Conservation (phyloP, 2,329 filamentous ascomycete genomes). For the Helminthosporium solani region DNA sequence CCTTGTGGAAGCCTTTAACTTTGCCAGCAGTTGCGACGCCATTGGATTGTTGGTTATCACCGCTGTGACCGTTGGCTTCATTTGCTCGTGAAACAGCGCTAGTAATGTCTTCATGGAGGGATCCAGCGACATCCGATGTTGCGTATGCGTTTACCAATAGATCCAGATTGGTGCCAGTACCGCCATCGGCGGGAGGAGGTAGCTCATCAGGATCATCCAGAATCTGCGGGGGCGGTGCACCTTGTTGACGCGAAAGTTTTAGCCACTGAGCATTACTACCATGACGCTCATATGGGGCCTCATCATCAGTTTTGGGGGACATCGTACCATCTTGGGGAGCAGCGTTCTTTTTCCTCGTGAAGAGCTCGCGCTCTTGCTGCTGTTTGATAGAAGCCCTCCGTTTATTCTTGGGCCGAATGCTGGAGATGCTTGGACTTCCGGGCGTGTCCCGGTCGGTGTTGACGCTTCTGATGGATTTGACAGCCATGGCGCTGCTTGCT, state of each 20-base stretch:
- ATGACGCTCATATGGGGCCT: slow-evolving; percentile 55
- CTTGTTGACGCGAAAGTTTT: slow-evolving; percentile 56
- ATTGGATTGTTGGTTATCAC: slow-evolving; percentile 55
- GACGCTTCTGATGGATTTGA: slow-evolving; percentile 87
- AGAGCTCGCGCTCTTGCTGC: slow-evolving; percentile 87
- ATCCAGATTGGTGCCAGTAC: slow-evolving; percentile 74
- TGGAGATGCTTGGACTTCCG: slow-evolving; percentile 62
- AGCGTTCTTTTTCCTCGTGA: slow-evolving; percentile 72
- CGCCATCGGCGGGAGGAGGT: slow-evolving; percentile 57
- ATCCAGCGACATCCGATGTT: slow-evolving; percentile 72
- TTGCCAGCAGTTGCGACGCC: slow-evolving; percentile 58
- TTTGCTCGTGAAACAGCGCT: slow-evolving; percentile 65
- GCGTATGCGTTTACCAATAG: slow-evolving; percentile 73
- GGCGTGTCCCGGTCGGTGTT: slow-evolving; percentile 63
- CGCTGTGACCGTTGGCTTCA: slow-evolving; percentile 66
- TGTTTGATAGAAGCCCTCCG: slow-evolving; percentile 78
- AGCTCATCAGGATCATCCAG: slow-evolving; percentile 69
- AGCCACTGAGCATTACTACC: slow-evolving; percentile 59
- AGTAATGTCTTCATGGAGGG: slow-evolving; percentile 76
- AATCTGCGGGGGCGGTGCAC: slow-evolving; percentile 58
- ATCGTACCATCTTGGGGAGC: slow-evolving; percentile 50
- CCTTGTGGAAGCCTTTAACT: slow-evolving; percentile 77
- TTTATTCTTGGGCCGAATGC: slow-evolving; percentile 65
- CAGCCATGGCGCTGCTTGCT: slow-evolving; percentile 80
- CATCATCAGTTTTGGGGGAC: slow-evolving; percentile 65